Evolutionary conservation across 257 asterid genomes (phyloP), one percentile per base, ranked within the genome.

Genomic region (Solanum medicagineum): DNA sequence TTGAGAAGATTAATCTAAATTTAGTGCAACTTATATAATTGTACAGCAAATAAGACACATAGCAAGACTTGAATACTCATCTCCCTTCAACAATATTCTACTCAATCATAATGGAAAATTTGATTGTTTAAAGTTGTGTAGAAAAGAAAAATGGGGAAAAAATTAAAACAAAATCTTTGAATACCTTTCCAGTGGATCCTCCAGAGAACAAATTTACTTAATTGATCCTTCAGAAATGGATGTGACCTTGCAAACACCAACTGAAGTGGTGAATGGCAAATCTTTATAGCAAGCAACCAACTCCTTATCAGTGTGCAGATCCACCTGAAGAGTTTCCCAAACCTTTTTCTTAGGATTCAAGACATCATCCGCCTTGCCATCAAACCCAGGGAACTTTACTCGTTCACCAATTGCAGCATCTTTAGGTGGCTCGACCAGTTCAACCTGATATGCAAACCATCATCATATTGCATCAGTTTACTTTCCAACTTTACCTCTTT

Each of bases 311-410:
- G 97, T 94, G 84, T 87, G 93, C 83, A 96, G 84, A 88, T 92
- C 97, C 59, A 89, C 97, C 88, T 93, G 98, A 73, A 96, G 89
- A 10, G 98, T 92, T 90, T 96, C 99, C 97, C 97, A 96, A 6
- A 96, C 94, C 91, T 96, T 95, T 90, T 95, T 96, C 93, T 95
- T 96, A 1, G 99, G 99, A 90, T 95, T 95, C 85, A 96, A 90
- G 63, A 94, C 91, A 10, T 93, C 96, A 65, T 96, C 99, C 0
- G 98, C 93, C 71, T 26, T 84, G n/a, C 98, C 95, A 49, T 94
- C 97, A 17, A 86, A 89, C 9, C 99, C 98, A 1, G 92, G 92
- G 86, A 96, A 88, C n/a, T 86, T 91, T 80, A 96, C 97, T 54
- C 96, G 91, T 89, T 96, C 98, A 10, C 99, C 99, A 55, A 93